Evolutionary conservation across 495 filamentous ascomycete species (phyloP).

Genomic region (Amphirosellinia nigrospora): DNA sequence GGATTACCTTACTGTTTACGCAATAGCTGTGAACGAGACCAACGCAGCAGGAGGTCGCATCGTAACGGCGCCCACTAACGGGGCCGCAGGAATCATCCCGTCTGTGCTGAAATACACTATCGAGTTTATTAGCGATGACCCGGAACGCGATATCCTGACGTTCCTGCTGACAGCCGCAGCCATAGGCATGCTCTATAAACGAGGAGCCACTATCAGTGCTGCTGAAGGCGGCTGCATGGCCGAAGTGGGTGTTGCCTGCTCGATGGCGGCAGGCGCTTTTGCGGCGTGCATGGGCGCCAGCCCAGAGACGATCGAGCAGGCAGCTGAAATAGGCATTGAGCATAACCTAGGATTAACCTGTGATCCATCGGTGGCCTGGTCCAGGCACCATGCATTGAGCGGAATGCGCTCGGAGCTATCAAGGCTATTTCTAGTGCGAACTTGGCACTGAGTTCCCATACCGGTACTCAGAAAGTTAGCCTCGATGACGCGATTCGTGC

Average conservation of each 20-base stretch:
- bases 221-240: conserved; percentile 47
- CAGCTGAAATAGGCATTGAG: conserved; percentile 46
- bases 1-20: conserved; percentile 45
- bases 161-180: conserved; percentile 44
- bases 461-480: conserved; percentile 42
- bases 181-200: conserved; percentile 48
- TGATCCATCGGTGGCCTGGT: conserved; percentile 44
- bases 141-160: conserved; percentile 42
- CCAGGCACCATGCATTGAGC: conserved; percentile 45
- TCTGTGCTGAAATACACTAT: conserved; percentile 43
- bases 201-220: conserved; percentile 44
- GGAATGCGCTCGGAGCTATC: conserved; percentile 44
- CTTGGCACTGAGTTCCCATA: conserved; percentile 41
- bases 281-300: conserved; percentile 46
- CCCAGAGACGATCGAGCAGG: conserved; percentile 45
- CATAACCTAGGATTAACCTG: conserved; percentile 45
- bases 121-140: conserved; percentile 45
- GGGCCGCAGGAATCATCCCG: conserved; percentile 45
- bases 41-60: conserved; percentile 46
- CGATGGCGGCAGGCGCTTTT: conserved; percentile 46
- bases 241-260: conserved; percentile 48
- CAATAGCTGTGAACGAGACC: conserved; percentile 46
- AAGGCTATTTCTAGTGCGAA: conserved; percentile 47
- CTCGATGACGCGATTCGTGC: conserved; percentile 46
- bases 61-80: conserved; percentile 47